phyloP scores from a whole-genome alignment of 768 basidiomycete species.

The Dioszegia aurantiaca region DNA sequence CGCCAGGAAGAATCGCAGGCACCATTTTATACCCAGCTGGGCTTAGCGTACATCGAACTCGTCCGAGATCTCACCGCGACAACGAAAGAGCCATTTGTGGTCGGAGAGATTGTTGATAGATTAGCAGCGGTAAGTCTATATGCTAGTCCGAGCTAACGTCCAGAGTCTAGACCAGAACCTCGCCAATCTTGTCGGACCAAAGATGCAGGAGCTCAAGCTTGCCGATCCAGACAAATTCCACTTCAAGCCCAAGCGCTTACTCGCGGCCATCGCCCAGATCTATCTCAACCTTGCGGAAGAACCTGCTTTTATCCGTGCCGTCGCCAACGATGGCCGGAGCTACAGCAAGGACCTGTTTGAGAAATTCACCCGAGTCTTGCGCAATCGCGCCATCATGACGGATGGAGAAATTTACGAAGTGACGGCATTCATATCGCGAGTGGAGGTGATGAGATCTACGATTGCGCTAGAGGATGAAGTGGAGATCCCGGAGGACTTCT shows the following conservation, averaged over 20 bases:
- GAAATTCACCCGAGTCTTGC: conserved; percentile 66
- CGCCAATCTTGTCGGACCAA: conserved; percentile 80
- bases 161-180: conserved; percentile 78
- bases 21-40: conserved; percentile 79
- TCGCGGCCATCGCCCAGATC: conserved; percentile 83
- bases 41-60: conserved; percentile 81
- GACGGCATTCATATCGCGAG: conserved; percentile 68
- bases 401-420: conserved; percentile 72
- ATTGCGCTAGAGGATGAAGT: conserved; percentile 76
- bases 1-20: conserved; percentile 79
- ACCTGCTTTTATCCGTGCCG: conserved; percentile 73
- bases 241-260: conserved; percentile 76
- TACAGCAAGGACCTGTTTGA: conserved; percentile 83
- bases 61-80: conserved; percentile 89
- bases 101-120: conserved; percentile 90
- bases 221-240: conserved; percentile 80
- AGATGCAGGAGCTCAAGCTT: conserved; percentile 79
- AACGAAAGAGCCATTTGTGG: conserved; percentile 88
- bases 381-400: conserved; percentile 66
- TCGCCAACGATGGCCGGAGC: conserved; percentile 91
- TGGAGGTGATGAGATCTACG: conserved; percentile 75
- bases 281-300: conserved; percentile 83
- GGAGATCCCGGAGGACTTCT: conserved; percentile 91
- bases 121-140: conserved; percentile 74
- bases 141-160: not conserved